Conservation (phyloP, 352 stramenopile genomes). For the Phytophthora podocarpi region DNA sequence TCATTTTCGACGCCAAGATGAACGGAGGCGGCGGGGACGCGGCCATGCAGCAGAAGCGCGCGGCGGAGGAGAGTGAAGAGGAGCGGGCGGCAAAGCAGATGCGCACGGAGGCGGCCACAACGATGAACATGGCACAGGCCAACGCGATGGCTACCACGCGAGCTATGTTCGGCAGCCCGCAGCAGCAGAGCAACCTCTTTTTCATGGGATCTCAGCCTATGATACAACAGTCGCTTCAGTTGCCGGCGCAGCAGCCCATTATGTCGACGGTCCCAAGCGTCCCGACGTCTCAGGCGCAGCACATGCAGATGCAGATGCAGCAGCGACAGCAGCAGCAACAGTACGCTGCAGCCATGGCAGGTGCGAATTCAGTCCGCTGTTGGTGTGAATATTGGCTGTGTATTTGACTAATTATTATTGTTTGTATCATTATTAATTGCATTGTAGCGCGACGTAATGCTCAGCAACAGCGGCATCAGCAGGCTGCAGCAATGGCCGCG, state of each 20-base stretch:
- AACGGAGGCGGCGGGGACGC: constrained; percentile 16
- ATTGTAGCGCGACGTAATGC: constrained; percentile 22
- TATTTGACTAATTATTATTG: neutral
- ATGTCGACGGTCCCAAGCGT: constrained; percentile 33
- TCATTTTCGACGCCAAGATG: constrained; percentile 20
- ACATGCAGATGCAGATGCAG: constrained; percentile 46
- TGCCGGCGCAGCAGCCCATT: constrained; percentile 25
- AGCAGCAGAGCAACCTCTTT: constrained; percentile 30
- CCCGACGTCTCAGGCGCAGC: constrained; percentile 29
- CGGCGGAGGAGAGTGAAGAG: constrained; percentile 21
- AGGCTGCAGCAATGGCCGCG: constrained; percentile 10
- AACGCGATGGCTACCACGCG: constrained; percentile 31
- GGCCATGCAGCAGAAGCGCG: constrained; percentile 34
- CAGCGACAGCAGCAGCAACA: constrained; percentile 42
- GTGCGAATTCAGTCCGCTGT: neutral
- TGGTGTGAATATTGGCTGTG: neutral
- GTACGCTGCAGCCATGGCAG: constrained; percentile 39
- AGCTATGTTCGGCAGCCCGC: constrained; percentile 29
- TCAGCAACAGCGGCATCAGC: constrained; percentile 33
- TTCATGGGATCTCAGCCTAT: constrained; percentile 40
- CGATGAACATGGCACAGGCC: constrained; percentile 17
- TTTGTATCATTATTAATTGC: neutral
- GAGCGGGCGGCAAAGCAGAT: constrained; percentile 41
- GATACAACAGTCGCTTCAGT: constrained; percentile 31
- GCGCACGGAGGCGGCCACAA: constrained; percentile 24